phyloP scores from a whole-genome alignment of 495 filamentous ascomycete species.

The Penicillium manginii region DNA sequence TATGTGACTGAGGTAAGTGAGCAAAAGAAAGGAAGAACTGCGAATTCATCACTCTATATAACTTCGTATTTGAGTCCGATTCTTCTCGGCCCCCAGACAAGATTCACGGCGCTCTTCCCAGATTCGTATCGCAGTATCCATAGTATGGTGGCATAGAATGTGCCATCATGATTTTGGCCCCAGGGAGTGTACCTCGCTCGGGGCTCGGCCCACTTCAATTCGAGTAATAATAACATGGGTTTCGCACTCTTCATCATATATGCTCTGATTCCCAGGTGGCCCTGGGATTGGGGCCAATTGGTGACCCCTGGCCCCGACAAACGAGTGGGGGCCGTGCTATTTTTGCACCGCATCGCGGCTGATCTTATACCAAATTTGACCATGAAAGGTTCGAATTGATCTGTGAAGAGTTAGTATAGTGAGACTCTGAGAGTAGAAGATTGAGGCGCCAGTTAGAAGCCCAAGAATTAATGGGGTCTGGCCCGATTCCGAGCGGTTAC shows the following conservation, averaged over 20 bases:
- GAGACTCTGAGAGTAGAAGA: no score
- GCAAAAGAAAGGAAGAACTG: neutral
- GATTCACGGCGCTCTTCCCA: neutral
- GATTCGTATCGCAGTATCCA: neutral
- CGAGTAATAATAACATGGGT: neutral
- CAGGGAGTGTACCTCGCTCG: neutral
- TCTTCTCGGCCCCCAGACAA: neutral
- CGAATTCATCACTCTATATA: neutral
- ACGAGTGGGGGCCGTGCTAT: constrained; percentile 2
- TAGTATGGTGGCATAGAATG: neutral
- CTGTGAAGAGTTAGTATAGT: neutral
- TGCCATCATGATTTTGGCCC: neutral
- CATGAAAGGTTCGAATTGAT: neutral
- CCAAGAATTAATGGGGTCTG: no score
- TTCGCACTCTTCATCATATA: neutral
- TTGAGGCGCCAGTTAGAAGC: no score
- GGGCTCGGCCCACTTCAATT: neutral
- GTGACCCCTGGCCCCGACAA: neutral
- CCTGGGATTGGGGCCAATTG: neutral
- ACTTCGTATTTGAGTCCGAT: neutral
- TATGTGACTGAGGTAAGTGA: neutral
- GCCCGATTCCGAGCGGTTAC: no score
- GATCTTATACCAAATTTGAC: neutral
- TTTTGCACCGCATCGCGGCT: neutral
- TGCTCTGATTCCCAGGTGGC: neutral